Evolutionary conservation across 345 rosid genomes (phyloP).

Genomic region (Hevea brasiliensis): DNA sequence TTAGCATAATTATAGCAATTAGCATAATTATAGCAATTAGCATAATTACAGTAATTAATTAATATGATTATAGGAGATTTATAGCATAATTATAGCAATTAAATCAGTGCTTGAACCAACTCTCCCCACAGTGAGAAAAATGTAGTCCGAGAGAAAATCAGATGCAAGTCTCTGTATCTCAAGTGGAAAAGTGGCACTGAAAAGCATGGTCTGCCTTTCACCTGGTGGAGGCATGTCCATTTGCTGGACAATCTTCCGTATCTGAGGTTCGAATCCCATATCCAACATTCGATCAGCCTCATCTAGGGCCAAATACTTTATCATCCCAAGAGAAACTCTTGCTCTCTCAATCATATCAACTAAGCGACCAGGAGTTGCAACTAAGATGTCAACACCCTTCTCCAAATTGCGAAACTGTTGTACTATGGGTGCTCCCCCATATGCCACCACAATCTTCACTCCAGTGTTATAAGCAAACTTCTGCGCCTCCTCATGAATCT

Average conservation of each 20-base stretch:
- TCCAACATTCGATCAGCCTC: slow-evolving; percentile 65
- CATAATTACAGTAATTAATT: too few relatives aligned
- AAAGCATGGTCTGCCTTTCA: slow-evolving; percentile 54
- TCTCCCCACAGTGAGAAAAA: slow-evolving; percentile 51
- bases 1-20: too few relatives aligned
- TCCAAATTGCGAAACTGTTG: slow-evolving; percentile 48
- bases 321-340: slow-evolving; percentile 41
- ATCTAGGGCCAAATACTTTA: slow-evolving; percentile 50
- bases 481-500: slow-evolving; percentile 54
- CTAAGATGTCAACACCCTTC: slow-evolving; percentile 54
- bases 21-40: too few relatives aligned
- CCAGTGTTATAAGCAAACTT: slow-evolving; percentile 50
- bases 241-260: slow-evolving; percentile 49
- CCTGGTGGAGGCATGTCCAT: slow-evolving; percentile 56
- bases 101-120: slow-evolving; percentile 53
- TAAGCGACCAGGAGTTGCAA: slow-evolving; percentile 61
- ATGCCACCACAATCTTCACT: slow-evolving; percentile 43
- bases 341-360: slow-evolving; percentile 52
- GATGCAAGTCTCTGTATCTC: slow-evolving; percentile 62
- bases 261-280: slow-evolving; percentile 68
- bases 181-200: slow-evolving; percentile 58
- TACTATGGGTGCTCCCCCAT: slow-evolving; percentile 50
- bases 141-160: slow-evolving; percentile 51
- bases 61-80: too few relatives aligned
- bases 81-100: too few relatives aligned